A percentile compares a stretch with the other conserved stretches of the same genome.
Evolutionary conservation across 495 filamentous ascomycete species (phyloP).

Genomic region (Neurospora discreta): DNA sequence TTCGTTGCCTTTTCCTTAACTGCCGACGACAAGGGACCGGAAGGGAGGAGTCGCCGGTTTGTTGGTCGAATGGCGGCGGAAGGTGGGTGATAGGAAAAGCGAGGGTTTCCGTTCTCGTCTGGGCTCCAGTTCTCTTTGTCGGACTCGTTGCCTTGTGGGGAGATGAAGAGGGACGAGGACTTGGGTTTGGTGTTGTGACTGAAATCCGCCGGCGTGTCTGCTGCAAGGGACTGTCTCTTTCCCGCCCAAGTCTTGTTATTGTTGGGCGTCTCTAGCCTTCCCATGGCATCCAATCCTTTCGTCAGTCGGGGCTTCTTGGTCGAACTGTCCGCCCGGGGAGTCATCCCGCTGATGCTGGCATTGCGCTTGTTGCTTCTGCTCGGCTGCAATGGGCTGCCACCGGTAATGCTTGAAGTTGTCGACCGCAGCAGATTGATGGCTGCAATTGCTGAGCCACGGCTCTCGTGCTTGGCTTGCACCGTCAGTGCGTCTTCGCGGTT

Average conservation of each 20-base stretch:
- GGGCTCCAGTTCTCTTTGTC: slow-evolving; percentile 90
- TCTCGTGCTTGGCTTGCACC: slow-evolving; percentile 59
- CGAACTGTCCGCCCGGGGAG: slow-evolving; percentile 30
- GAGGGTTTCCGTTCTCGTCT: slow-evolving; percentile 35
- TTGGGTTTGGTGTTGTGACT: slow-evolving; percentile 35
- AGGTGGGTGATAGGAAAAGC: slow-evolving; percentile 13
- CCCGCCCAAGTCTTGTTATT: slow-evolving; percentile 16
- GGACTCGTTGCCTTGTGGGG: slow-evolving; percentile 48
- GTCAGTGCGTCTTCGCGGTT: slow-evolving; percentile 56
- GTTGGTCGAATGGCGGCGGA: background rate
- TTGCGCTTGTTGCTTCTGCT: slow-evolving; percentile 48
- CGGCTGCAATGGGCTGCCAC: slow-evolving; percentile 33
- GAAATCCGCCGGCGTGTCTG: slow-evolving; percentile 17
- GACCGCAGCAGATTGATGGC: slow-evolving; percentile 65
- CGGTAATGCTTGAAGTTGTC: slow-evolving; percentile 38
- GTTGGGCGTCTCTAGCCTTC: slow-evolving; percentile 46
- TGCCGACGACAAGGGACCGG: background rate
- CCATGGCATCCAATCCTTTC: slow-evolving; percentile 55
- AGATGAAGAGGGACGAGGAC: slow-evolving; percentile 16
- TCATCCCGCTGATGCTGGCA: slow-evolving; percentile 33
- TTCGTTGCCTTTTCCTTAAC: slow-evolving; percentile 10
- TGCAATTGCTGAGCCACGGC: slow-evolving; percentile 56
- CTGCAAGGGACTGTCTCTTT: background rate
- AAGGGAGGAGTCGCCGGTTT: slow-evolving; percentile 14
- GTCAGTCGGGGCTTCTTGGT: slow-evolving; percentile 55